These are phyloP conservation scores for Sclerotinia borealis DNA, from an alignment of 2,329 filamentous ascomycete species.

Conservation along the genomic window DNA sequence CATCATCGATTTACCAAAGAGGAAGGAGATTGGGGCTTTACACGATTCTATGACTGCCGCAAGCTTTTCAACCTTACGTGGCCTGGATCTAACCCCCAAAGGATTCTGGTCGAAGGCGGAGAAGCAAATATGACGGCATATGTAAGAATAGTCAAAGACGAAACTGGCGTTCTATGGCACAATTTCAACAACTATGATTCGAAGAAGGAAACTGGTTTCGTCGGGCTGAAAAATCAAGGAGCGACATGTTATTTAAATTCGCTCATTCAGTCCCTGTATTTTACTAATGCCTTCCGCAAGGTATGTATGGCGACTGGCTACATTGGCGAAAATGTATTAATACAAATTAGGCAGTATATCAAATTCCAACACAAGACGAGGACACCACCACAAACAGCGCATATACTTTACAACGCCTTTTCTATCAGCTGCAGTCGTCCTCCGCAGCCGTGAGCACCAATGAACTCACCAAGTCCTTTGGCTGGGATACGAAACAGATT, in stretches of 20 bases:
- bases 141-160: conserved; percentile 75
- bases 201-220: conserved; percentile 98
- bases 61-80: conserved; percentile 76
- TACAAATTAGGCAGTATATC: conserved; percentile 71
- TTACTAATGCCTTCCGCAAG: conserved; percentile 91
- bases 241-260: conserved; percentile 88
- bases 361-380: conserved; percentile 88
- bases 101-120: conserved; percentile 64
- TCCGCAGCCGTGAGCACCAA: conserved; percentile 78
- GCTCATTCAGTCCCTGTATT: conserved; percentile 75
- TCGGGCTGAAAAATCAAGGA: conserved; percentile 93
- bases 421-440: conserved; percentile 90
- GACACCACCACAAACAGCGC: conserved; percentile 80
- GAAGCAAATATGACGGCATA: conserved; percentile 76
- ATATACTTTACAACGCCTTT: conserved; percentile 86
- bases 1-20: conserved; percentile 94
- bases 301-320: conserved; percentile 37
- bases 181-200: conserved; percentile 94
- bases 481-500: conserved; percentile 95
- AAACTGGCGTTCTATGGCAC: conserved; percentile 85
- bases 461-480: conserved; percentile 93
- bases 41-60: conserved; percentile 84
- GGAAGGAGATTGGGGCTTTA: conserved; percentile 98
- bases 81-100: conserved; percentile 60
- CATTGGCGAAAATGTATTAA: conserved; percentile 14